These are phyloP conservation scores for Cicer yamashitae DNA, from an alignment of 306 rosid genomes.

Conservation along the genomic window DNA sequence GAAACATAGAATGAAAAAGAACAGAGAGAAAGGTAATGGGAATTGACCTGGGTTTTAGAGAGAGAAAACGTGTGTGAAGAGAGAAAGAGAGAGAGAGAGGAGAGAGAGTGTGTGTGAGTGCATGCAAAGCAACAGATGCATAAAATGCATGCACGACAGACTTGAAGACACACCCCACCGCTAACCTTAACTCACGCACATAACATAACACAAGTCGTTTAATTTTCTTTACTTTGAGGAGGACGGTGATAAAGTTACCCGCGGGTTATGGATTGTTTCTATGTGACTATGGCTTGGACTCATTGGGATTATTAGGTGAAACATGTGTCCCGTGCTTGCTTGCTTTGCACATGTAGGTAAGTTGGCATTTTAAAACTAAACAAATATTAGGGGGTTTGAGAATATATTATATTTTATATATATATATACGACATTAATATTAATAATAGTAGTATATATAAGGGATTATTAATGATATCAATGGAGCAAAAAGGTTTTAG, in stretches of 20 bases:
- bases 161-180: constrained; percentile 69
- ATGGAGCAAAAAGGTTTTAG: constrained; percentile 17
- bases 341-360: constrained; percentile 44
- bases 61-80: constrained; percentile 51
- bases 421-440: too few species aligned
- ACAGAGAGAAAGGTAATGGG: constrained; percentile 49
- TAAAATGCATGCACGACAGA: constrained; percentile 99
- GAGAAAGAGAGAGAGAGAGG: constrained; percentile 23
- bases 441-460: too few species aligned
- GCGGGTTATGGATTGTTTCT: constrained; percentile 20
- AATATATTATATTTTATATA: too few species aligned
- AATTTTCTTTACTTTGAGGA: constrained; percentile 42
- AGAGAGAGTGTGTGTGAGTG: constrained; percentile 64
- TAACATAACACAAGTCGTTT: constrained; percentile 50
- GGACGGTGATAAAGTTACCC: constrained; percentile 44
- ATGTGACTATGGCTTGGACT: constrained; percentile 34
- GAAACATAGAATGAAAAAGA: constrained; percentile 43
- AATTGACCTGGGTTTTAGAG: constrained; percentile 53
- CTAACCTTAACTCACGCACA: constrained; percentile 47
- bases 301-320: constrained; percentile 39
- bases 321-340: constrained; percentile 41
- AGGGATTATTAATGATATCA: constrained; percentile 22
- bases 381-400: too few species aligned
- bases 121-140: constrained; percentile 92
- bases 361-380: constrained; percentile 8